These are phyloP conservation scores for Talaromyces liani DNA, from an alignment of 495 filamentous ascomycete species.

Conservation along the genomic window DNA sequence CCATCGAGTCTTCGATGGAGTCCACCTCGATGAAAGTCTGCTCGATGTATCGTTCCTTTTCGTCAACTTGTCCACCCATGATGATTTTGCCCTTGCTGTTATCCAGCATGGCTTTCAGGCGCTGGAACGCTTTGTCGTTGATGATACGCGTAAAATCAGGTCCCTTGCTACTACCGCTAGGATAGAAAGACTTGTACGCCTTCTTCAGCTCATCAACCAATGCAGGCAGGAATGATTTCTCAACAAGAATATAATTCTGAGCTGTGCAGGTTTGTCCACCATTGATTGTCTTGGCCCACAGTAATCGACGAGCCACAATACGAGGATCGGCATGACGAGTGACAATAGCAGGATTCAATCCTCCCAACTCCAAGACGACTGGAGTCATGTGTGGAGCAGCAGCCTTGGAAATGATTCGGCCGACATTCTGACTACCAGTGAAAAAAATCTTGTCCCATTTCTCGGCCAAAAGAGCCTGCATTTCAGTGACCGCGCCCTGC, in stretches of 20 bases:
- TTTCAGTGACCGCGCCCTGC: slow-evolving; percentile 75
- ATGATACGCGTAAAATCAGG: slow-evolving; percentile 73
- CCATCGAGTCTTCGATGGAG: slow-evolving; percentile 65
- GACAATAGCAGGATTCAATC: slow-evolving; percentile 83
- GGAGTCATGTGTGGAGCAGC: slow-evolving; percentile 89
- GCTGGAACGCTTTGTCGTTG: slow-evolving; percentile 66
- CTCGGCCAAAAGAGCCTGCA: slow-evolving; percentile 70
- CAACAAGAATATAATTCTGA: slow-evolving; percentile 83
- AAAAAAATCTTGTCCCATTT: slow-evolving; percentile 99
- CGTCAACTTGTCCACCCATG: slow-evolving; percentile 75
- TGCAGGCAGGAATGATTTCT: slow-evolving; percentile 58
- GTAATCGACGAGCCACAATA: slow-evolving; percentile 73
- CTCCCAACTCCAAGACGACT: slow-evolving; percentile 81
- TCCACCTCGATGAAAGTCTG: slow-evolving; percentile 77
- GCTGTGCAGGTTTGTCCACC: slow-evolving; percentile 83
- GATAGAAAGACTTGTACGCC: slow-evolving; percentile 72
- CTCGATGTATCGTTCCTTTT: slow-evolving; percentile 71
- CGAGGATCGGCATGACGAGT: slow-evolving; percentile 71
- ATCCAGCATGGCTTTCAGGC: slow-evolving; percentile 86
- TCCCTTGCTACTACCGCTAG: slow-evolving; percentile 67
- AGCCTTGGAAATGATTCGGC: slow-evolving; percentile 82
- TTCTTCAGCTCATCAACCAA: slow-evolving; percentile 71
- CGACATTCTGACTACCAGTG: slow-evolving; percentile 72
- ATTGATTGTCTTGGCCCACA: slow-evolving; percentile 83
- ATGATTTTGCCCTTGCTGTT: slow-evolving; percentile 74